Evolutionary conservation across 805 yeast genomes (phyloP), one percentile per base, ranked within the genome.

Genomic region (Zygoascus tannicola): DNA sequence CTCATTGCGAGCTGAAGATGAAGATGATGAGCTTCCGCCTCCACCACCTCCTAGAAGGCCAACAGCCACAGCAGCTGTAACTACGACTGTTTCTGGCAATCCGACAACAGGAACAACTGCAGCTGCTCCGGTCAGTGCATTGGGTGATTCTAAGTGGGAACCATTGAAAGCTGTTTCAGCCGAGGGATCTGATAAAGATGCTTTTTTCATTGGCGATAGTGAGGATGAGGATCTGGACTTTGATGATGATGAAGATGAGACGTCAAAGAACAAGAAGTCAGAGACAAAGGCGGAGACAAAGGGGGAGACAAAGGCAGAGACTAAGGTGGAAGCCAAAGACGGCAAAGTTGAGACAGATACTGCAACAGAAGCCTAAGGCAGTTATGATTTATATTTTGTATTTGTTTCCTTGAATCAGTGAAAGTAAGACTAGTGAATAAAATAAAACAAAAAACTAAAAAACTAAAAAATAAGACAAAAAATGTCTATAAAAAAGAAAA

Each of bases 201-300:
- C 74, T 3, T 75, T 75, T 51, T 59, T 69, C 40, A 71, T 75
- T 39, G 76, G 71, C 35, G 76, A 72, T 43, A 67, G 73, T 46
- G 77, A 73, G 43, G 77, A 72, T 32, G 67, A 63, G 22, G 62
- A 55, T 16, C 23, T 35, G 32, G 40, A 23, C 10, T 19, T n/a
- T 40, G 43, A 40, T 19, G 43, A 40, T 20, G 32, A 4, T 4
- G 43, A 32, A 33, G 32, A 40, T 14, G 38, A 19, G 12, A 10
- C 22, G 15, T 20, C 8, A 7, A 10, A 7, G 20, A 14, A 14
- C 16, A 18, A 33, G n/a, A 33, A 15, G 10, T 15, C 16, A 7
- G 36, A 33, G 20, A 7, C 36, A 7, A 33, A 33, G n/a, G 7
- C 36, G 7, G 36, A 33, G 10, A 14, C 18, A 7, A 35, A 35